phyloP scores from a whole-genome alignment of 352 stramenopile genomes.

The Phytophthora pseudosyringae region DNA sequence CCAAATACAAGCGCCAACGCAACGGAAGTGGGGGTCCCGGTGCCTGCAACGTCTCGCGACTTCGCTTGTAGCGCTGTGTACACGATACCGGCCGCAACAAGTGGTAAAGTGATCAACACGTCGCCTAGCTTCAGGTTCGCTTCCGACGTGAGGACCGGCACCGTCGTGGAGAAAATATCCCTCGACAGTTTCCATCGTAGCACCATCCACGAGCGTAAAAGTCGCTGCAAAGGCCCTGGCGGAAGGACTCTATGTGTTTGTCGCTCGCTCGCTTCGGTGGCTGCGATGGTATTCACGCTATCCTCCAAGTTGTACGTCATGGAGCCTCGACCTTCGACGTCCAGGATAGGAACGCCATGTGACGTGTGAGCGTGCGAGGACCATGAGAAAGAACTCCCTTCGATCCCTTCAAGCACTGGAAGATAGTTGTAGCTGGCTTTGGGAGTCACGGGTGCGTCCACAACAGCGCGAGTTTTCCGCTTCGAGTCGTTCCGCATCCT shows the following conservation, averaged over 20 bases:
- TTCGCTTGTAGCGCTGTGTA: slow-evolving; percentile 22
- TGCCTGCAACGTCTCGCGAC: slow-evolving; percentile 19
- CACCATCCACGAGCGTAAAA: slow-evolving; percentile 39
- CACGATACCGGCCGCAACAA: slow-evolving; percentile 4
- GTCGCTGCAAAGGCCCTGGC: slow-evolving; percentile 30
- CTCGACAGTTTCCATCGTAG: slow-evolving; percentile 42
- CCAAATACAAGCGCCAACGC: slow-evolving; percentile 49
- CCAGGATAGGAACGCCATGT: slow-evolving; percentile 36
- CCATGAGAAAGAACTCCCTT: slow-evolving; percentile 24
- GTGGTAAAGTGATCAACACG: slow-evolving; percentile 41
- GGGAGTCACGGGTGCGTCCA: slow-evolving; percentile 14
- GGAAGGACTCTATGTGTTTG: slow-evolving; percentile 14
- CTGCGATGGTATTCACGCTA: slow-evolving; percentile 25
- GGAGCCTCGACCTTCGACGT: slow-evolving; percentile 27
- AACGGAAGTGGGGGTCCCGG: slow-evolving; percentile 34
- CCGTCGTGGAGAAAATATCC: slow-evolving; percentile 32
- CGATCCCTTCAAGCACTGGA: slow-evolving; percentile 36
- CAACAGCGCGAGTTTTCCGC: slow-evolving; percentile 13
- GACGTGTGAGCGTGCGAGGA: slow-evolving; percentile 18
- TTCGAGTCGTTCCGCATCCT: slow-evolving; percentile 31
- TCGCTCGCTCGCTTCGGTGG: slow-evolving; percentile 19
- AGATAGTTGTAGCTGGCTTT: slow-evolving; percentile 31
- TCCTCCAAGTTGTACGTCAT: slow-evolving; percentile 32
- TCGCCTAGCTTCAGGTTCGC: slow-evolving; percentile 50
- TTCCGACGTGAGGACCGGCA: slow-evolving; percentile 38